These are phyloP conservation scores for Gossypium arboreum DNA, from an alignment of 345 rosid species.

Conservation along the genomic window DNA sequence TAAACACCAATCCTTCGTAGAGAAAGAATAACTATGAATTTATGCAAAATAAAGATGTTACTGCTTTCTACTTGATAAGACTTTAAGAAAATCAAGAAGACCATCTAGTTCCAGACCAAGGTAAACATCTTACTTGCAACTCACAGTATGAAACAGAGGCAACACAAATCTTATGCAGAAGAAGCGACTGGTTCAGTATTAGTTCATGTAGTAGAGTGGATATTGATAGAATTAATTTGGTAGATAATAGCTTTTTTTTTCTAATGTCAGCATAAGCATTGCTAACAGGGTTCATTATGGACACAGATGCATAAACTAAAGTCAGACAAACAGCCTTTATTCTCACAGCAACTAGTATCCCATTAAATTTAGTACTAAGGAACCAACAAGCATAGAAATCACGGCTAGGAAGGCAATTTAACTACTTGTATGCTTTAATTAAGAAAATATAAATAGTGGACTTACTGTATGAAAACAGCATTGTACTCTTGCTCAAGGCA, in stretches of 20 bases:
- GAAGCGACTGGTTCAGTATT: not conserved
- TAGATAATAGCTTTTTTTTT: not conserved
- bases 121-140: not conserved
- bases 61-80: not conserved
- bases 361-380: not conserved
- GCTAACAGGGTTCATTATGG: not conserved
- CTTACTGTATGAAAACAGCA: constrained; percentile 89
- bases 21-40: not conserved
- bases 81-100: not conserved
- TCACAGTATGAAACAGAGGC: not conserved
- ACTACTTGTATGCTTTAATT: not conserved
- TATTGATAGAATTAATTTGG: constrained; percentile 3
- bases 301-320: not conserved
- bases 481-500: constrained; percentile 94
- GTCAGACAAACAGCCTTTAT: not conserved
- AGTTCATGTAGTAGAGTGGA: not conserved
- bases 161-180: not conserved
- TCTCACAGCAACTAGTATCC: not conserved
- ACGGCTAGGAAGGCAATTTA: not conserved
- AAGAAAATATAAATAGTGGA: constrained; percentile 3
- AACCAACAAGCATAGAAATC: not conserved
- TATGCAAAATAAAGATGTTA: not conserved
- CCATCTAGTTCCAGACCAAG: not conserved
- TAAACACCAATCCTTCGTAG: not conserved
- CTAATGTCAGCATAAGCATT: not conserved